phyloP scores from a whole-genome alignment of 176 grass and related monocot genomes.

The Bonia amplexicaulis region DNA sequence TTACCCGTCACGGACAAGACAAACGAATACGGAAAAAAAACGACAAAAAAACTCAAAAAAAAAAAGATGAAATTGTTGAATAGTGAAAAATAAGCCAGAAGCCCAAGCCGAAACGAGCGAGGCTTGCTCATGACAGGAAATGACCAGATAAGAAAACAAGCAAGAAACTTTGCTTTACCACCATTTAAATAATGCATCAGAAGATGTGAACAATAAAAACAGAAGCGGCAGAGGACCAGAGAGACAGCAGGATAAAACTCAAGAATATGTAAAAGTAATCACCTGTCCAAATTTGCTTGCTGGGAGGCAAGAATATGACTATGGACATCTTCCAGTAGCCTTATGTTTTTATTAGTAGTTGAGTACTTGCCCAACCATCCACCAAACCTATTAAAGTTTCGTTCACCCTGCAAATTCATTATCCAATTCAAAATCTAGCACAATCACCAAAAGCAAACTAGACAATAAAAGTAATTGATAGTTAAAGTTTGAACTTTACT shows the following conservation, averaged over 20 bases:
- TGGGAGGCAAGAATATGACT: constrained; percentile 90
- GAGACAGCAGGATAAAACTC: neutral
- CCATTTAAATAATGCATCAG: neutral
- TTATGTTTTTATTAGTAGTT: constrained; percentile 84
- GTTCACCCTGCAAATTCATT: constrained; percentile 66
- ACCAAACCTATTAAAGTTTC: constrained; percentile 99
- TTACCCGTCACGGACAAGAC: too few species aligned
- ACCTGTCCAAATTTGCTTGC: constrained; percentile 88
- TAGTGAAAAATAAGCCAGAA: too few species aligned
- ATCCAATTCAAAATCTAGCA: constrained; percentile 27
- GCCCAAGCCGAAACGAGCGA: too few species aligned
- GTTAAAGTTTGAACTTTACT: constrained; percentile 48
- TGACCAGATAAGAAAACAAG: neutral
- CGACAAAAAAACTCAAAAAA: too few species aligned
- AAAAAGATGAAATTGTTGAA: too few species aligned
- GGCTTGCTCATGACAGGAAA: neutral
- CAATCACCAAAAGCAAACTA: constrained; percentile 24
- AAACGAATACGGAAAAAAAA: too few species aligned
- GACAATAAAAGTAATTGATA: constrained; percentile 13
- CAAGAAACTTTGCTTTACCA: neutral
- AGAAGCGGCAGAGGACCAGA: neutral
- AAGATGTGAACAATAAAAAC: neutral
- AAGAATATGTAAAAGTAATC: constrained; percentile 10
- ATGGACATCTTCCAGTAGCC: constrained; percentile 93
- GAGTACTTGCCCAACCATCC: constrained; percentile 99